Evolutionary conservation across 1,284 basidiomycete genomes (phyloP).

Genomic region (Cerrena zonata): DNA sequence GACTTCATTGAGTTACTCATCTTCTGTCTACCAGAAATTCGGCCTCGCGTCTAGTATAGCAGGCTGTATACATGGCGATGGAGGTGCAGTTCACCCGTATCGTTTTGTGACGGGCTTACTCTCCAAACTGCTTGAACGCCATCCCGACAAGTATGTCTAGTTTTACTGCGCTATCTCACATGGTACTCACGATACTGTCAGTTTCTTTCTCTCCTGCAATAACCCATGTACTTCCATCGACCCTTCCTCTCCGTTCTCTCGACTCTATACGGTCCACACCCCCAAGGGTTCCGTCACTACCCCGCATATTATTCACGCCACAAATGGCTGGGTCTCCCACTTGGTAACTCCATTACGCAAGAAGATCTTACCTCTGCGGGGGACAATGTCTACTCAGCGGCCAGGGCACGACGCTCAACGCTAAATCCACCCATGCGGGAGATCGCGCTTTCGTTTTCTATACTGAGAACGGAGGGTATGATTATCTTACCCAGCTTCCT

Average conservation of each 20-base stretch:
- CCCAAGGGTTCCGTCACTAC: slow-evolving; percentile 49
- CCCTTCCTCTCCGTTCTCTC: slow-evolving; percentile 20
- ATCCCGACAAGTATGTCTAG: slow-evolving; percentile 21
- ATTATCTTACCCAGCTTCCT: slow-evolving; percentile 71
- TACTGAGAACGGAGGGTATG: slow-evolving; percentile 43
- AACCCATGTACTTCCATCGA: slow-evolving; percentile 36
- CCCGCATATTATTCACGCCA: slow-evolving; percentile 69
- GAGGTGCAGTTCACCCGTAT: slow-evolving; percentile 44
- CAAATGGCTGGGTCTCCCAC: slow-evolving; percentile 70
- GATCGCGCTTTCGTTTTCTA: slow-evolving; percentile 56
- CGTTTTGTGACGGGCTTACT: slow-evolving; percentile 40
- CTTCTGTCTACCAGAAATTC: slow-evolving; percentile 35
- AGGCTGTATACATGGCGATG: slow-evolving; percentile 36
- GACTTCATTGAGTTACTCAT: no score
- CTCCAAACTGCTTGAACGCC: slow-evolving; percentile 30
- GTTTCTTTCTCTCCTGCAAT: slow-evolving; percentile 37
- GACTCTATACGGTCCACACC: slow-evolving; percentile 41
- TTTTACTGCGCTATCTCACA: no score
- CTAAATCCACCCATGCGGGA: slow-evolving; percentile 27
- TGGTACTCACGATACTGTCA: slow-evolving; percentile 17
- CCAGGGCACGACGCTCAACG: slow-evolving; percentile 34
- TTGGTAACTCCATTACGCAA: slow-evolving; percentile 46
- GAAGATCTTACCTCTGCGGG: slow-evolving; percentile 51
- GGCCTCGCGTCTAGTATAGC: slow-evolving; percentile 29
- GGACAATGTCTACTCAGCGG: slow-evolving; percentile 63